These are phyloP conservation scores for Cutaneotrichosporon sp. DNA, from an alignment of 1,284 basidiomycete genomes.

Conservation along the genomic window DNA sequence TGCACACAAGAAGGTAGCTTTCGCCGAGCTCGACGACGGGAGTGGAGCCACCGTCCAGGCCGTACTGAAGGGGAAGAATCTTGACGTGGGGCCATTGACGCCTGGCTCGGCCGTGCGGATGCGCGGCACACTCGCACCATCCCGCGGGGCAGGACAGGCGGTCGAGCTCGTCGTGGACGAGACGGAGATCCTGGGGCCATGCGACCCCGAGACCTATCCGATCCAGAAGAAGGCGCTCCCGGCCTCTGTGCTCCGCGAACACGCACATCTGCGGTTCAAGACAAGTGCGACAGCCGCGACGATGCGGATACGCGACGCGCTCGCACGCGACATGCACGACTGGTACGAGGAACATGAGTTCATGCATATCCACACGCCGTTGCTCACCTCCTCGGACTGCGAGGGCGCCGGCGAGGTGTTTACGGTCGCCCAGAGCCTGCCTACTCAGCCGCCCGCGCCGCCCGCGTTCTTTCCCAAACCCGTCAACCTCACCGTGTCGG, in stretches of 20 bases:
- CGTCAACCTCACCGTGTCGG: constrained; percentile 88
- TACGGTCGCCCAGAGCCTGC: constrained; percentile 51
- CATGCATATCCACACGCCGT: constrained; percentile 71
- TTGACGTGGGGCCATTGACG: constrained; percentile 51
- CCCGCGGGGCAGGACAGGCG: constrained; percentile 64
- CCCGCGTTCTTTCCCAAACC: constrained; percentile 47
- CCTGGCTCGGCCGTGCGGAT: constrained; percentile 69
- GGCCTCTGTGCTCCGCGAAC: constrained; percentile 68
- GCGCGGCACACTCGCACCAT: constrained; percentile 61
- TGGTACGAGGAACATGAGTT: constrained; percentile 79
- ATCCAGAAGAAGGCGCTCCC: constrained; percentile 79
- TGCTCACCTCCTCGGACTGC: constrained; percentile 86
- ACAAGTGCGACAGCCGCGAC: constrained; percentile 66
- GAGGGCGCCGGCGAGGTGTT: constrained; percentile 98
- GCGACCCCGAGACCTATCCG: constrained; percentile 76
- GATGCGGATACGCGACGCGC: constrained; percentile 63
- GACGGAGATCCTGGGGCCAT: constrained; percentile 64
- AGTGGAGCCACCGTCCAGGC: constrained; percentile 69
- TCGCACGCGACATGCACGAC: constrained; percentile 55
- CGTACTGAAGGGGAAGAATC: constrained; percentile 57
- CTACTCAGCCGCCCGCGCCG: constrained; percentile 6
- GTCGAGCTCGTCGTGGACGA: constrained; percentile 66
- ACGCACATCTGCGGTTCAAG: constrained; percentile 76
- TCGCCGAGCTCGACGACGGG: constrained; percentile 78
- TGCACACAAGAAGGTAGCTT: constrained; percentile 77